phyloP scores from a whole-genome alignment of 495 filamentous ascomycete species.

The Sordaria brevicollis region DNA sequence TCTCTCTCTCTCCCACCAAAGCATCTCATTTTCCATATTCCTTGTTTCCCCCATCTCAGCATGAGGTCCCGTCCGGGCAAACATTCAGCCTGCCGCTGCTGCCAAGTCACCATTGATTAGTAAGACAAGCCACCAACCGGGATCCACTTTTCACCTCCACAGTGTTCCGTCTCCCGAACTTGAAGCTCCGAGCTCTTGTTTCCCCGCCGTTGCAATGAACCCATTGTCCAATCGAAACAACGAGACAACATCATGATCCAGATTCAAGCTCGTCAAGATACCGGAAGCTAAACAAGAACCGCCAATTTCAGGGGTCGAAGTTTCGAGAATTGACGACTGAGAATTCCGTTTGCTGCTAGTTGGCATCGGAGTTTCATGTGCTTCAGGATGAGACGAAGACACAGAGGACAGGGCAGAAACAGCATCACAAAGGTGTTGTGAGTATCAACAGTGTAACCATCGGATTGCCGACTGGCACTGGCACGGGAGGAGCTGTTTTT shows the following conservation, averaged over 20 bases:
- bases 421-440: background rate
- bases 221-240: no score
- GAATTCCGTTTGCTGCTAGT: background rate
- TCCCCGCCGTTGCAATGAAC: background rate
- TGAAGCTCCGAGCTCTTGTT: background rate
- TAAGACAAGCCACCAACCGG: background rate
- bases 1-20: background rate
- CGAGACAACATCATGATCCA: background rate
- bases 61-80: background rate
- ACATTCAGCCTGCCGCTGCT: background rate
- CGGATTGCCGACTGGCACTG: background rate
- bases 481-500: background rate
- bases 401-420: background rate
- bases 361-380: no score
- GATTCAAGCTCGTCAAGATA: no score
- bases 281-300: no score
- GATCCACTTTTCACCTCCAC: background rate
- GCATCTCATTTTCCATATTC: background rate
- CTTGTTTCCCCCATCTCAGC: no score
- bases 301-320: background rate
- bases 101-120: background rate
- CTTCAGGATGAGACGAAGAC: background rate
- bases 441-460: background rate
- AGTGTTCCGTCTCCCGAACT: background rate
- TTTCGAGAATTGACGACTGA: background rate